A percentile compares a stretch with the other conserved stretches of the same genome.
Evolutionary conservation across 331 rosid genomes (phyloP).

Genomic region (Prunus yedoensis): DNA sequence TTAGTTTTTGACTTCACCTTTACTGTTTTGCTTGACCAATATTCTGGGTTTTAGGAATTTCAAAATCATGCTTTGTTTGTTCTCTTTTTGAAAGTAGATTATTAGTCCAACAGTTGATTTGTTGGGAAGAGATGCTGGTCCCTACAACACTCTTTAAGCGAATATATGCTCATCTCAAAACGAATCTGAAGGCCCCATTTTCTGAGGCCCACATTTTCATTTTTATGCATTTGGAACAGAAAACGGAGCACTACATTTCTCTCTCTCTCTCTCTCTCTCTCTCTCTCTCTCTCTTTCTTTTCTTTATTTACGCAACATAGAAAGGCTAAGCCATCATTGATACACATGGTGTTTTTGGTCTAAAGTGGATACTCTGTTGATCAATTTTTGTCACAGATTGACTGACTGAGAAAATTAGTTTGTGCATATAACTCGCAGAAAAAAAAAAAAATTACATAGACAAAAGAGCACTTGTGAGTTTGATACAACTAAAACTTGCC

Average conservation of each 20-base stretch:
- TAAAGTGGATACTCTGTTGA: background rate
- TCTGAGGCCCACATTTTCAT: conserved; percentile 24
- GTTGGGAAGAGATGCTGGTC: conserved; percentile 23
- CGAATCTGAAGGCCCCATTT: conserved; percentile 23
- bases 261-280: no score
- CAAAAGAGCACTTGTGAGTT: no score
- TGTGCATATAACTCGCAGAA: no score
- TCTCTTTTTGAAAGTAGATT: conserved; percentile 4
- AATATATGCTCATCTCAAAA: conserved; percentile 46
- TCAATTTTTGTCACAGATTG: background rate
- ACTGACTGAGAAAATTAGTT: no score
- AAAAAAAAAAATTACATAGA: no score
- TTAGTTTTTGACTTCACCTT: background rate
- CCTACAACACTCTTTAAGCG: conserved; percentile 27
- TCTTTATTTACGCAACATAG: background rate
- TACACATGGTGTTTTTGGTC: conserved; percentile 1
- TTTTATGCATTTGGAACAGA: conserved; percentile 17
- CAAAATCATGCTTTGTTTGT: background rate
- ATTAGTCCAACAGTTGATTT: conserved; percentile 11
- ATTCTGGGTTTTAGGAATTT: conserved; percentile 18
- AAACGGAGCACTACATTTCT: conserved; percentile 14
- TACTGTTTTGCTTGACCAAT: conserved; percentile 14
- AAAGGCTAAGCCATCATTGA: background rate
- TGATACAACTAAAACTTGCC: no score
- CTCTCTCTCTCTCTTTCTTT: no score